Conservation (phyloP, 2,329 filamentous ascomycete species). For the Aspergillus sp. region DNA sequence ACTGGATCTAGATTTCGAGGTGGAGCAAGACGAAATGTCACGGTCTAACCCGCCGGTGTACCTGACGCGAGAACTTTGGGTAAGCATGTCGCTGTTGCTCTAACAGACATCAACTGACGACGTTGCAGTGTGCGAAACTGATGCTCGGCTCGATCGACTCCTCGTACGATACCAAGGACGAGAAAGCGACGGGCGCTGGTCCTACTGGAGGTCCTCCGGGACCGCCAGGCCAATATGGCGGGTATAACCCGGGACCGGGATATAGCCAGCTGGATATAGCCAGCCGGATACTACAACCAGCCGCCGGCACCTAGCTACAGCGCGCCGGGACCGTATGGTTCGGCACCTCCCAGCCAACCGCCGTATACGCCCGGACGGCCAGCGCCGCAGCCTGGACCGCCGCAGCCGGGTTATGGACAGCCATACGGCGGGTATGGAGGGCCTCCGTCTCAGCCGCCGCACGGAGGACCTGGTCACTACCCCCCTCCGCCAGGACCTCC, state of each 20-base stretch:
- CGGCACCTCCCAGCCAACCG: constrained; percentile 5
- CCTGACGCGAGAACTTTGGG: constrained; percentile 56
- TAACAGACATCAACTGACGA: constrained; percentile 8
- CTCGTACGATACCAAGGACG: constrained; percentile 57
- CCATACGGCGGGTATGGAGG: constrained; percentile 16
- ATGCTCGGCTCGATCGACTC: constrained; percentile 58
- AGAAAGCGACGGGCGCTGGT: constrained; percentile 41
- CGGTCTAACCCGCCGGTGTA: constrained; percentile 52
- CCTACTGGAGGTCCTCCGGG: constrained; percentile 12
- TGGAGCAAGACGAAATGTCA: constrained; percentile 58
- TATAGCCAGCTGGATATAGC: constrained; percentile 13
- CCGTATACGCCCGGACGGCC: constrained; percentile 8
- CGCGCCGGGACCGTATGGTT: constrained; percentile 13
- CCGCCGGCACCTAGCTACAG: constrained; percentile 13
- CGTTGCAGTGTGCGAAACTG: constrained; percentile 48
- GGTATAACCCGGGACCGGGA: constrained; percentile 8
- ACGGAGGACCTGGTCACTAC: constrained; percentile 12
- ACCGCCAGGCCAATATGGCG: constrained; percentile 29
- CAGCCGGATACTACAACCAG: constrained; percentile 14
- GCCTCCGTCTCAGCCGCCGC: constrained; percentile 9
- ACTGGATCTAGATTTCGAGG: constrained; percentile 49
- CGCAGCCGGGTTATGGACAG: constrained; percentile 14
- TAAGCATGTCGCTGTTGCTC: constrained; percentile 13
- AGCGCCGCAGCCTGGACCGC: constrained; percentile 1
- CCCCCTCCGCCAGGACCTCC: constrained; percentile 12